These are phyloP conservation scores for Teratosphaeria viscida DNA, from an alignment of 2,329 filamentous ascomycete species.

Conservation along the genomic window DNA sequence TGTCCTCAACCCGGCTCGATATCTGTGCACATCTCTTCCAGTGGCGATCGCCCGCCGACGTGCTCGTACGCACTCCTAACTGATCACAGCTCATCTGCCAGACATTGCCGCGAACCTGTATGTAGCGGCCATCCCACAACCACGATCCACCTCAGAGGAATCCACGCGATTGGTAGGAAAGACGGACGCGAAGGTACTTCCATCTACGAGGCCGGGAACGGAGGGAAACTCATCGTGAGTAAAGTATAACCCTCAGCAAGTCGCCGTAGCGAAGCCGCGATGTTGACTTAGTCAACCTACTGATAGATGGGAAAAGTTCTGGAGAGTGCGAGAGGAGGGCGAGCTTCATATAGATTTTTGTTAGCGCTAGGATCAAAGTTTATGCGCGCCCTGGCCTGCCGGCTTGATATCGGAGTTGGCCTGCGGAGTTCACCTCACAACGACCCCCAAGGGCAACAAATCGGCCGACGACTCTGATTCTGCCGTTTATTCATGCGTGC, in stretches of 20 bases:
- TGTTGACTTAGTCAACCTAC: conserved; percentile 15
- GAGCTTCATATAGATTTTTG: neutral
- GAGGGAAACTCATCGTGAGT: conserved; percentile 13
- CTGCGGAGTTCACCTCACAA: neutral
- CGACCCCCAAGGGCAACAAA: neutral
- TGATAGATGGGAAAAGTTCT: conserved; percentile 5
- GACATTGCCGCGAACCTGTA: neutral
- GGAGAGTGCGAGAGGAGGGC: conserved; percentile 3
- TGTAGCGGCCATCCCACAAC: conserved; percentile 18
- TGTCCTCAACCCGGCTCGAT: too few species aligned
- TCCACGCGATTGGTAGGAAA: conserved; percentile 14
- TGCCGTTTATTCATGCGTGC: neutral
- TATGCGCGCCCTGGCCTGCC: too few species aligned
- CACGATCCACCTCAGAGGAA: conserved; percentile 12
- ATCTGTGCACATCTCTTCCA: too few species aligned
- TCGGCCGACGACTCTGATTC: neutral
- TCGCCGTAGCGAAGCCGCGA: conserved; percentile 15
- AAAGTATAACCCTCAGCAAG: conserved; percentile 17
- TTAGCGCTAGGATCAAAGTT: neutral
- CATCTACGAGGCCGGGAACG: conserved; percentile 19
- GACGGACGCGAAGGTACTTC: conserved; percentile 10
- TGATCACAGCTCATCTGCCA: too few species aligned
- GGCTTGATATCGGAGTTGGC: neutral
- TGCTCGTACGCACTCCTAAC: neutral
- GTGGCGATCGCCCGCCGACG: too few species aligned